phyloP scores from a whole-genome alignment of 1,284 basidiomycete species.

The Ceratobasidium theobromae region DNA sequence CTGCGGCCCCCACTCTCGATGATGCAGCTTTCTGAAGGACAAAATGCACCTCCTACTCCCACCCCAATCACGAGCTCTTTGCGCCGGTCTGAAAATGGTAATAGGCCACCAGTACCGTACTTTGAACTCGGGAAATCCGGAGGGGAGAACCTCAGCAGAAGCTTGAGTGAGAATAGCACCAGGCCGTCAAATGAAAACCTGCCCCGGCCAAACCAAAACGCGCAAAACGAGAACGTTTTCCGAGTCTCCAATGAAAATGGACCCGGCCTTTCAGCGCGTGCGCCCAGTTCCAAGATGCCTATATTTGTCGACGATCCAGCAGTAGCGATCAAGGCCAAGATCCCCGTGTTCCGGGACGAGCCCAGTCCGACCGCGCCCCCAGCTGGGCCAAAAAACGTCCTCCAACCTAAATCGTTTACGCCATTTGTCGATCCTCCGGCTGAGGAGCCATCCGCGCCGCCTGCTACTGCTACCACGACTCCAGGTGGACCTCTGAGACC shows the following conservation, averaged over 20 bases:
- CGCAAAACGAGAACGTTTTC: slow-evolving; percentile 2
- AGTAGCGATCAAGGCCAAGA: slow-evolving; percentile 23
- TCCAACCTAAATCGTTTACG: slow-evolving; percentile 32
- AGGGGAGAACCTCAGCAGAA: slow-evolving; percentile 9
- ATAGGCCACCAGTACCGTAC: slow-evolving; percentile 16
- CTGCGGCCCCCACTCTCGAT: slow-evolving; percentile 18
- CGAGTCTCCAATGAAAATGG: slow-evolving; percentile 14
- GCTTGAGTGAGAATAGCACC: not conserved
- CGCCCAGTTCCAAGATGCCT: slow-evolving; percentile 29
- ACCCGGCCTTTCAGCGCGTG: not conserved
- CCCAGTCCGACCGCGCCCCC: slow-evolving; percentile 6
- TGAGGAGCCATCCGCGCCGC: not conserved
- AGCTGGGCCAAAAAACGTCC: slow-evolving; percentile 17
- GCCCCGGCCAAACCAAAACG: slow-evolving; percentile 30
- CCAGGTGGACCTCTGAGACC: slow-evolving; percentile 29
- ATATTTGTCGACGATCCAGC: slow-evolving; percentile 41
- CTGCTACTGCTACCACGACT: not conserved
- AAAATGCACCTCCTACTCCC: slow-evolving; percentile 38
- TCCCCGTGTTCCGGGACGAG: slow-evolving; percentile 25
- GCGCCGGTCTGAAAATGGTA: slow-evolving; percentile 20
- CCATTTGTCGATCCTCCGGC: slow-evolving; percentile 35
- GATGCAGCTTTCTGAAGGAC: slow-evolving; percentile 21
- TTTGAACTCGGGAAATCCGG: slow-evolving; percentile 22
- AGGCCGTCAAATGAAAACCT: slow-evolving; percentile 15
- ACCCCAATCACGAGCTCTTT: slow-evolving; percentile 42